These are phyloP conservation scores for Adansonia grandidieri DNA, from an alignment of 441 rosid genomes.

Conservation along the genomic window DNA sequence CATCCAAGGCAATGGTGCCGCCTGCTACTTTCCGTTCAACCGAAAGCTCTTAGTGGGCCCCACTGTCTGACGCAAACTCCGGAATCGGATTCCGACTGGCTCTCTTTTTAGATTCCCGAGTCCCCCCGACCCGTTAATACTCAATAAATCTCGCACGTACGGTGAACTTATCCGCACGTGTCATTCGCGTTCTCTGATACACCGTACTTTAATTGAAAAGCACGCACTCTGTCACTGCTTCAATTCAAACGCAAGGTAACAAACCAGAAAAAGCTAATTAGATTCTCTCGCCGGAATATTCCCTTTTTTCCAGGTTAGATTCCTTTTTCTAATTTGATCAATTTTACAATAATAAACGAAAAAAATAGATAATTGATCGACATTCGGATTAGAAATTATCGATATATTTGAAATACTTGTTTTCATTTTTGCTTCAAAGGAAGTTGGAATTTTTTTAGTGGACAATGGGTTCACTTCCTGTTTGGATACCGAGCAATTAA, in stretches of 20 bases:
- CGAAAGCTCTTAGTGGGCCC: neutral
- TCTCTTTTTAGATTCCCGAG: neutral
- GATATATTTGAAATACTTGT: too few species aligned
- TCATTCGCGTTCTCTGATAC: neutral
- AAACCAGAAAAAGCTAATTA: neutral
- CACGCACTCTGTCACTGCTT: neutral
- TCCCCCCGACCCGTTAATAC: neutral
- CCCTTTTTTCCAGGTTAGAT: constrained; percentile 19
- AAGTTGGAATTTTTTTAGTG: neutral
- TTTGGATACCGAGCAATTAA: neutral
- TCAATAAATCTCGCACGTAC: neutral
- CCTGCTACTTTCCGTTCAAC: neutral
- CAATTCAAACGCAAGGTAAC: neutral
- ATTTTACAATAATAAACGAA: neutral
- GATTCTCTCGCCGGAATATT: constrained; percentile 28
- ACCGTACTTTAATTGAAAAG: neutral
- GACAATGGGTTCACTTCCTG: neutral
- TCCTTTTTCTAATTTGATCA: neutral
- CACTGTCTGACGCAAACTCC: neutral
- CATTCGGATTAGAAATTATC: neutral
- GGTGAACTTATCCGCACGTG: constrained; percentile 13
- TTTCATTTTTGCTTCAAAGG: neutral
- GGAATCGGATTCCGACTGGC: neutral
- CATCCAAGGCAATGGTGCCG: too few species aligned
- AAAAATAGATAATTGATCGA: neutral